Percentiles rank a stretch among this genome's conserved stretches.
Conservation (phyloP, 257 asterid species). For the Plantago ovata region DNA sequence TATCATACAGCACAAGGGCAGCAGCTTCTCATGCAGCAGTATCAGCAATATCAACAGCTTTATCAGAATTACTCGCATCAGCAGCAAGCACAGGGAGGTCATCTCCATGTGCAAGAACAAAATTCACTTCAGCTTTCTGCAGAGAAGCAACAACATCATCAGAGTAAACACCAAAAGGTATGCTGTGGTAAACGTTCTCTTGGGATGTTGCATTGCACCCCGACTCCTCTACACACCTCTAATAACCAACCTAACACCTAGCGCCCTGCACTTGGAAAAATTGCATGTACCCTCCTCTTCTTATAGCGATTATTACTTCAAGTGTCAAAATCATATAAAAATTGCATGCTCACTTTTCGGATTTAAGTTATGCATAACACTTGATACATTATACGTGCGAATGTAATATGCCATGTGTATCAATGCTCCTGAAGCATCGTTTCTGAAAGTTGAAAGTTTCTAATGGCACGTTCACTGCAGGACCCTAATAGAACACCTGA, state of each 20-base stretch:
- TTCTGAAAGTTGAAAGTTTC: too few relatives aligned
- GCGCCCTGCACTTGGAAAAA: too few relatives aligned
- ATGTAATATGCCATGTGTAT: too few relatives aligned
- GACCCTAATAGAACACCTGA: slow-evolving; percentile 20
- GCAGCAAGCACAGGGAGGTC: slow-evolving; percentile 41
- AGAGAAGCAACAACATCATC: slow-evolving; percentile 32
- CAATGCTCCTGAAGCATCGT: too few relatives aligned
- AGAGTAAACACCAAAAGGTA: slow-evolving; percentile 36
- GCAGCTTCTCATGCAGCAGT: slow-evolving; percentile 62
- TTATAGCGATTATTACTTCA: background rate
- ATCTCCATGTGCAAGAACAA: slow-evolving; percentile 36
- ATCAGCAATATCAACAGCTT: slow-evolving; percentile 60
- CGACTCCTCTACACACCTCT: too few relatives aligned
- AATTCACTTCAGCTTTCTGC: slow-evolving; percentile 26
- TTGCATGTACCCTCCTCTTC: background rate
- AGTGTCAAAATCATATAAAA: background rate
- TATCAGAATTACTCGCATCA: slow-evolving; percentile 35
- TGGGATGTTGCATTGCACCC: background rate
- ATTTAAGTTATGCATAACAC: too few relatives aligned
- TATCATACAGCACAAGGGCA: slow-evolving; percentile 46
- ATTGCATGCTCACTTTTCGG: too few relatives aligned
- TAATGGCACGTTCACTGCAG: too few relatives aligned
- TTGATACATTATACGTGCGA: too few relatives aligned
- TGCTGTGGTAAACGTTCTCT: background rate
- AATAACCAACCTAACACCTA: too few relatives aligned